Evolutionary conservation across 78 protist species (phyloP).

Genomic region (Dictyostelium brefeldianum): DNA sequence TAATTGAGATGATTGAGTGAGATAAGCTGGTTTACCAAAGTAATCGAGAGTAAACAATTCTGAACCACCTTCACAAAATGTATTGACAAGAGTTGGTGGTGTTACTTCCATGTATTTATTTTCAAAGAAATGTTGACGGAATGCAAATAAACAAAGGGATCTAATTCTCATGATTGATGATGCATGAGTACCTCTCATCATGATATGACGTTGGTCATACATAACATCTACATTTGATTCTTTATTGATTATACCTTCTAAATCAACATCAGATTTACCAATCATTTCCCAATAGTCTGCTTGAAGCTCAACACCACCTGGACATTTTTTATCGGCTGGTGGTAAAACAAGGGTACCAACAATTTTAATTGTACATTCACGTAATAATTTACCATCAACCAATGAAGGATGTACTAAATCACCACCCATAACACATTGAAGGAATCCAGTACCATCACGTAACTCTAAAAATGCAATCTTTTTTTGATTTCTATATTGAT

Average conservation of each 20-base stretch:
- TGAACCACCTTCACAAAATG: slow-evolving; percentile 96
- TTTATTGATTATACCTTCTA: slow-evolving; percentile 88
- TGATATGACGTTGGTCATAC: slow-evolving; percentile 94
- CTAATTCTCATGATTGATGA: slow-evolving; percentile 84
- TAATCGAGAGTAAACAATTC: slow-evolving; percentile 79
- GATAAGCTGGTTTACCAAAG: slow-evolving; percentile 89
- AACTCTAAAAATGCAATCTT: slow-evolving; percentile 90
- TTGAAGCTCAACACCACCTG: slow-evolving; percentile 88
- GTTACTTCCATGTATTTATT: slow-evolving; percentile 91
- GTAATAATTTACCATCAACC: slow-evolving; percentile 31
- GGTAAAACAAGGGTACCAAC: slow-evolving; percentile 80
- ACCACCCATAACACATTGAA: slow-evolving; percentile 84
- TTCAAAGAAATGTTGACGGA: slow-evolving; percentile 92
- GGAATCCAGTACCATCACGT: slow-evolving; percentile 97
- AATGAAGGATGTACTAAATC: slow-evolving; percentile 47
- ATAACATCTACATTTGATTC: slow-evolving; percentile 87
- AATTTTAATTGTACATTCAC: slow-evolving; percentile 86
- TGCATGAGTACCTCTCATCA: slow-evolving; percentile 89
- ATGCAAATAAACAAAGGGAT: slow-evolving; percentile 67
- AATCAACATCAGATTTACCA: slow-evolving; percentile 71
- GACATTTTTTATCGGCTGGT: slow-evolving; percentile 91
- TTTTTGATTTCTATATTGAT: slow-evolving; percentile 86
- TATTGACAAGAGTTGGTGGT: slow-evolving; percentile 98
- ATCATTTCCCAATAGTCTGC: slow-evolving; percentile 90
- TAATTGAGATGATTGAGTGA: slow-evolving; percentile 98